Percentiles rank a stretch among this genome's conserved stretches.
These are phyloP conservation scores for Scheffersomyces insectosa DNA, from an alignment of 1,139 yeast species.

Conservation along the genomic window DNA sequence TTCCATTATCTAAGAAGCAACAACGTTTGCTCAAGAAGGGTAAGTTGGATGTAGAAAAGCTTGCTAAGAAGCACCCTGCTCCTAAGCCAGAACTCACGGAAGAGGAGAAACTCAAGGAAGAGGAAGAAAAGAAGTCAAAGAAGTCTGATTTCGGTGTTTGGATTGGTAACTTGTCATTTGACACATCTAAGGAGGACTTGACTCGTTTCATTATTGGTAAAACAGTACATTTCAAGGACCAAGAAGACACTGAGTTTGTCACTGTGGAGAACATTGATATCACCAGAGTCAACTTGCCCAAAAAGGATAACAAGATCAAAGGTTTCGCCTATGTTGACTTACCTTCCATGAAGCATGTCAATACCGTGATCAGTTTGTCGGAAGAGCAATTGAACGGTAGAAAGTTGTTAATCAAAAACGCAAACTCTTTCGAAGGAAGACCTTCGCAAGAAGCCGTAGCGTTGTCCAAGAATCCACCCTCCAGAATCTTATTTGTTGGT, in stretches of 20 bases:
- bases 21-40: slow-evolving; percentile 84
- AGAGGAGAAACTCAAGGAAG: slow-evolving; percentile 27
- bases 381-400: slow-evolving; percentile 81
- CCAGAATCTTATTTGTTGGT: slow-evolving; percentile 88
- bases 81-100: slow-evolving; percentile 39
- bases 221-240: slow-evolving; percentile 38
- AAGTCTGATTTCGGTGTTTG: slow-evolving; percentile 76
- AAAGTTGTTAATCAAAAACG: slow-evolving; percentile 79
- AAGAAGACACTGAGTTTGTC: slow-evolving; percentile 40
- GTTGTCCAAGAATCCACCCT: slow-evolving; percentile 76
- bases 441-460: slow-evolving; percentile 55
- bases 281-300: slow-evolving; percentile 65
- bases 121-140: slow-evolving; percentile 26
- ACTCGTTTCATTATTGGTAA: slow-evolving; percentile 63
- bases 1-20: slow-evolving; percentile 90
- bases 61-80: slow-evolving; percentile 51
- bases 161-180: slow-evolving; percentile 91
- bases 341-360: slow-evolving; percentile 59
- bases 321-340: slow-evolving; percentile 95
- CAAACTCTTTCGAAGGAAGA: slow-evolving; percentile 83
- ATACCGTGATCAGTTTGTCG: slow-evolving; percentile 64
- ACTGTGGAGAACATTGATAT: slow-evolving; percentile 51
- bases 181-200: slow-evolving; percentile 77
- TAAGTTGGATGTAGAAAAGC: slow-evolving; percentile 59
- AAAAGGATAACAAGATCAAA: slow-evolving; percentile 60